phyloP scores from a whole-genome alignment of 106 monocot genomes.

The Dendrobium catenatum region DNA sequence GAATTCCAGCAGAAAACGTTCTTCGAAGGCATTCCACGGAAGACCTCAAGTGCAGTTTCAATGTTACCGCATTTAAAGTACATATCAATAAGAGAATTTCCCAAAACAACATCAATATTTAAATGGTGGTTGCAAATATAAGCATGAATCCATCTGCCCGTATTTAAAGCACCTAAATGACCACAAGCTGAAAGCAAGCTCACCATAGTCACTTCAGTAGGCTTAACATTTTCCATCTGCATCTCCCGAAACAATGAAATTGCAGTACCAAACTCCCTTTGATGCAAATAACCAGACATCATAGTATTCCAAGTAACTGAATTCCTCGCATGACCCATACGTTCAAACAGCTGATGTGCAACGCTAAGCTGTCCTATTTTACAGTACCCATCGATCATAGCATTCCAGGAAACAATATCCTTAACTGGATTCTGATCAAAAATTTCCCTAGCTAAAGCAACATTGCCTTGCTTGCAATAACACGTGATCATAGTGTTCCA shows the following conservation, averaged over 20 bases:
- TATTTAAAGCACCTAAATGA: slow-evolving; percentile 45
- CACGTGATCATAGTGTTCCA: slow-evolving; percentile 55
- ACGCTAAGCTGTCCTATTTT: slow-evolving; percentile 29
- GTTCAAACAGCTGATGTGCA: slow-evolving; percentile 33
- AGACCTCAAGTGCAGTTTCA: slow-evolving; percentile 31
- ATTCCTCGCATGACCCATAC: slow-evolving; percentile 40
- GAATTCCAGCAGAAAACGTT: slow-evolving; percentile 70
- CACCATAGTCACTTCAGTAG: slow-evolving; percentile 48
- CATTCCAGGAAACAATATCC: slow-evolving; percentile 54
- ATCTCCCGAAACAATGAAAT: slow-evolving; percentile 33
- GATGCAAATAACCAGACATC: slow-evolving; percentile 45
- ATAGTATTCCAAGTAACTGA: slow-evolving; percentile 55
- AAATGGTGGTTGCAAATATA: slow-evolving; percentile 29
- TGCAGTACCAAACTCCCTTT: slow-evolving; percentile 30
- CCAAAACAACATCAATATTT: slow-evolving; percentile 44
- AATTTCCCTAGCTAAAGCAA: slow-evolving; percentile 21
- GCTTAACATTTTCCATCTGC: slow-evolving; percentile 33
- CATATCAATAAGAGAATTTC: slow-evolving; percentile 61
- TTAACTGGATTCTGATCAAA: slow-evolving; percentile 40
- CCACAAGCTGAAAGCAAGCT: slow-evolving; percentile 48
- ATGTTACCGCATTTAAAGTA: slow-evolving; percentile 55
- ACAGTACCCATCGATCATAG: slow-evolving; percentile 56
- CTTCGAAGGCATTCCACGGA: slow-evolving; percentile 25
- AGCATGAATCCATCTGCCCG: slow-evolving; percentile 50
- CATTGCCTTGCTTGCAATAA: slow-evolving; percentile 33